phyloP scores from a whole-genome alignment of 495 filamentous ascomycete species.

The Staphylotrichum tortipilum region DNA sequence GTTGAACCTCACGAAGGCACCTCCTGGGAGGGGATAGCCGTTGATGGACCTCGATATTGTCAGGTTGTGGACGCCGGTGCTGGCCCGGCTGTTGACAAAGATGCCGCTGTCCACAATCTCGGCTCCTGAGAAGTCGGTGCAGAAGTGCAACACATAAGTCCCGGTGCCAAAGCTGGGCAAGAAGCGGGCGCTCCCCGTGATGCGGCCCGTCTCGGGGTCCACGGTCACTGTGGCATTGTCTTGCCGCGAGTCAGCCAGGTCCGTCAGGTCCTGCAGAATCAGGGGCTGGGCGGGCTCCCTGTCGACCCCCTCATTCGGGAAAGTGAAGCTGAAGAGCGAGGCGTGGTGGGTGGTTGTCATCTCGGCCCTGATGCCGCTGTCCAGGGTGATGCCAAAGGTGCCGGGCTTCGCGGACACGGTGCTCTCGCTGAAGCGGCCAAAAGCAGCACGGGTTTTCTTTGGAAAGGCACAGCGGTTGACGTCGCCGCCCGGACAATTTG shows the following conservation, averaged over 20 bases:
- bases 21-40: conserved; percentile 57
- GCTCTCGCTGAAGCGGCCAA: conserved; percentile 36
- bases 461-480: conserved; percentile 57
- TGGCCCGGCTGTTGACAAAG: conserved; percentile 53
- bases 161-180: conserved; percentile 62
- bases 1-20: conserved; percentile 46
- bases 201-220: conserved; percentile 46
- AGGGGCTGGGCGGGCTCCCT: conserved; percentile 46
- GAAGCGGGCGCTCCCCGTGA: conserved; percentile 59
- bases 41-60: conserved; percentile 52
- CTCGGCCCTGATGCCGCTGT: conserved; percentile 51
- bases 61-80: conserved; percentile 43
- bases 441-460: conserved; percentile 31
- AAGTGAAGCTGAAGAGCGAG: conserved; percentile 62
- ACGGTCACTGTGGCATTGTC: conserved; percentile 52
- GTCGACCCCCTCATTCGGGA: conserved; percentile 35
- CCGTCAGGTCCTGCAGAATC: conserved; percentile 57
- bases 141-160: conserved; percentile 52
- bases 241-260: conserved; percentile 55
- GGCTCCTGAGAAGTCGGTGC: conserved; percentile 62
- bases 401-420: conserved; percentile 55
- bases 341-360: conserved; percentile 61
- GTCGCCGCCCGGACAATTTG: conserved; percentile 55
- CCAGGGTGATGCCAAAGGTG: conserved; percentile 55
- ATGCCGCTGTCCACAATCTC: conserved; percentile 54